phyloP scores from a whole-genome alignment of 192 early-diverging fungal species.

The Podila verticillata region DNA sequence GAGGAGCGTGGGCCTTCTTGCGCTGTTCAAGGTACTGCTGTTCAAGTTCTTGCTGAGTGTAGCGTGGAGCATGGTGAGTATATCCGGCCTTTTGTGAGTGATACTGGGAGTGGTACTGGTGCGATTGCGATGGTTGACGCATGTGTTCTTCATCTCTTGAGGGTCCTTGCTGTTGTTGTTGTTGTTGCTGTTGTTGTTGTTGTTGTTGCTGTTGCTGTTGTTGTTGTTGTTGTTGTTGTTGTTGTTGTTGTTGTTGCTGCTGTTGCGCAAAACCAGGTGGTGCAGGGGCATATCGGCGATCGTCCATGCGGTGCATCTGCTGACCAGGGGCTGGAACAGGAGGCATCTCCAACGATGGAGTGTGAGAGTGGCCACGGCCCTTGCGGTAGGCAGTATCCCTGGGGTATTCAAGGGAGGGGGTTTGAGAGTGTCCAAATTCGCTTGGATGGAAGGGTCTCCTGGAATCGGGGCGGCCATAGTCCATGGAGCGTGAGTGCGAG shows the following conservation, averaged over 20 bases:
- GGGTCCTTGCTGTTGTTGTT: neutral
- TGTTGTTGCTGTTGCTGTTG: constrained; percentile 5
- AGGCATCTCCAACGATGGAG: constrained; percentile 25
- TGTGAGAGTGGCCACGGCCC: constrained; percentile 21
- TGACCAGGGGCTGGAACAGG: constrained; percentile 16
- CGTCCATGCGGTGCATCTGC: constrained; percentile 21
- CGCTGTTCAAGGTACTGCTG: neutral
- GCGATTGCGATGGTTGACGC: neutral
- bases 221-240: constrained; percentile 2
- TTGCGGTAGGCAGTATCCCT: constrained; percentile 5
- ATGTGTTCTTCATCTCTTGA: neutral
- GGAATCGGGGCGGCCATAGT: constrained; percentile 32
- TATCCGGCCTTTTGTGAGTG: neutral
- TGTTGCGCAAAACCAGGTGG: neutral
- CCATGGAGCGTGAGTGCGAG: constrained; percentile 44
- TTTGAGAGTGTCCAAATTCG: constrained; percentile 38
- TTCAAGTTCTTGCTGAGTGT: neutral
- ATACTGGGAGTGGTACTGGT: constrained; percentile 4
- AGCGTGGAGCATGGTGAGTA: neutral
- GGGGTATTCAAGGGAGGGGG: constrained; percentile 15
- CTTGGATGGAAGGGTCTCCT: constrained; percentile 15
- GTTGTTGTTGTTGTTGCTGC: constrained; percentile 9
- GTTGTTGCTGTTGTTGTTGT: constrained; percentile 7
- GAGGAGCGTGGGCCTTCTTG: neutral
- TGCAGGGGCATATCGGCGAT: constrained; percentile 5